These are phyloP conservation scores for Chaetomium olivaceum DNA, from an alignment of 2,329 filamentous ascomycete species.

Conservation along the genomic window DNA sequence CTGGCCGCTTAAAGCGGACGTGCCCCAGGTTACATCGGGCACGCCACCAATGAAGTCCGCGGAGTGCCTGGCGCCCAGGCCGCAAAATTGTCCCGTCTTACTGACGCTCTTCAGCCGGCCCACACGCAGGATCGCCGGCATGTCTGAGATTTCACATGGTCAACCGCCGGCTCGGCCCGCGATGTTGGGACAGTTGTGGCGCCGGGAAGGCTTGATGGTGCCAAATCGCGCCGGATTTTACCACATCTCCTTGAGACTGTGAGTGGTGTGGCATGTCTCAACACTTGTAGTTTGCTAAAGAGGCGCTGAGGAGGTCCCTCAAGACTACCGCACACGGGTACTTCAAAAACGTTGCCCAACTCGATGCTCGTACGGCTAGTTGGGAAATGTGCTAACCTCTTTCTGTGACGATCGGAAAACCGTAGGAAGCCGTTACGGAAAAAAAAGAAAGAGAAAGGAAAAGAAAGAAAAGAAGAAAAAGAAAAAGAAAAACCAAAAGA, in stretches of 20 bases:
- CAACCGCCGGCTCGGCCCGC: not conserved
- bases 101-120: not conserved
- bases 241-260: not conserved
- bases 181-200: not conserved
- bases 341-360: too few relatives aligned
- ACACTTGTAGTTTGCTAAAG: not conserved
- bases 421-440: too few relatives aligned
- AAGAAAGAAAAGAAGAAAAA: too few relatives aligned
- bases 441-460: too few relatives aligned
- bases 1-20: not conserved
- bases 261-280: too few relatives aligned
- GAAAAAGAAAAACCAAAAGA: too few relatives aligned
- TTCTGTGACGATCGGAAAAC: too few relatives aligned
- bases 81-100: slow-evolving; percentile 11
- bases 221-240: not conserved
- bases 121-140: not conserved
- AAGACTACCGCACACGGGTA: too few relatives aligned
- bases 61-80: not conserved
- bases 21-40: not conserved
- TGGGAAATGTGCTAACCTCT: too few relatives aligned
- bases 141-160: not conserved
- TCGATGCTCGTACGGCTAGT: too few relatives aligned
- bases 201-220: not conserved
- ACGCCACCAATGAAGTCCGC: not conserved
- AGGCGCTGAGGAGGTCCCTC: too few relatives aligned